phyloP scores from a whole-genome alignment of 2,329 filamentous ascomycete species.

The Mycosphaerella sp. region DNA sequence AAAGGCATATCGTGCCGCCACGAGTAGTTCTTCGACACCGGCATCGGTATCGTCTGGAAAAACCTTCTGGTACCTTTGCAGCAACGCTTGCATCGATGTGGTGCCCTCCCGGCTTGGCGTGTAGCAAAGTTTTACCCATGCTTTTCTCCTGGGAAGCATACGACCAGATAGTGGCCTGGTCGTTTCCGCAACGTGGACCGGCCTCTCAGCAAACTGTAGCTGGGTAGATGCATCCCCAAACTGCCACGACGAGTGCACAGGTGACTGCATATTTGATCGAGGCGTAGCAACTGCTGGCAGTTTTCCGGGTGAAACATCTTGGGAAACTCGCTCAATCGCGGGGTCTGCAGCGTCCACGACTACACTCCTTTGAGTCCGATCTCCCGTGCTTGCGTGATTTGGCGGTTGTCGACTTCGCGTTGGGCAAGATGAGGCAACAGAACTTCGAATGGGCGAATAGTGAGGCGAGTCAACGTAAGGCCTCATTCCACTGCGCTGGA shows the following conservation, averaged over 20 bases:
- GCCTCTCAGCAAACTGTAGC: not conserved
- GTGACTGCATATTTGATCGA: not conserved
- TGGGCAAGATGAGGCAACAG: no score
- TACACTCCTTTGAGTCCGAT: not conserved
- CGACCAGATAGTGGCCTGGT: not conserved
- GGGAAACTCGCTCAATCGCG: not conserved
- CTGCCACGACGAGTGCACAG: not conserved
- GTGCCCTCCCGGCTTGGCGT: not conserved
- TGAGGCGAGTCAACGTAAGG: no score
- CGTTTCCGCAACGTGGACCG: not conserved
- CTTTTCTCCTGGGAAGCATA: not conserved
- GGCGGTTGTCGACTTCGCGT: not conserved
- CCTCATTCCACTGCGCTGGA: not conserved
- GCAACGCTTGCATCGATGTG: not conserved
- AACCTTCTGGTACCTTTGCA: not conserved
- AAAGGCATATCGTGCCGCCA: slow-evolving; percentile 28
- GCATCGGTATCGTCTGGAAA: slow-evolving; percentile 1
- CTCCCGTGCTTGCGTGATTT: no score
- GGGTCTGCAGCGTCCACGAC: not conserved
- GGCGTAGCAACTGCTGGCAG: not conserved
- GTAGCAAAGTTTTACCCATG: slow-evolving; percentile 2
- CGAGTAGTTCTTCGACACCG: slow-evolving; percentile 17
- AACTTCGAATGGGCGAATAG: no score
- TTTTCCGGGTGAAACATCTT: not conserved
- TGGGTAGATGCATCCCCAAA: not conserved